Evolutionary conservation across 2,329 filamentous ascomycete genomes (phyloP), one percentile per base, ranked within the genome.

Genomic region (Ophiosphaerella narmari): DNA sequence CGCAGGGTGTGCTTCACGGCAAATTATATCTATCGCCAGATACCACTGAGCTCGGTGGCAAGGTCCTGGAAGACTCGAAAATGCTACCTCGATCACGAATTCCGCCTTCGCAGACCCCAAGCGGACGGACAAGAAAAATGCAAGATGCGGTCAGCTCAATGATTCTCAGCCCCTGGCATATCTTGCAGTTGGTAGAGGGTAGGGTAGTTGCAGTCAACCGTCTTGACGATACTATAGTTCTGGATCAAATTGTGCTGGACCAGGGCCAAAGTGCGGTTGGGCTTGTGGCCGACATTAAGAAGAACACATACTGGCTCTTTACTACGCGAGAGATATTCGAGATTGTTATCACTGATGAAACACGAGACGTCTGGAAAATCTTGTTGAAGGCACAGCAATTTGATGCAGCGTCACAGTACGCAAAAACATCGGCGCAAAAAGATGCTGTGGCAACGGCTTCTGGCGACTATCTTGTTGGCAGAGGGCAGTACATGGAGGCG

Each of bases 291-390:
- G 94, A 99, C 72, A 83, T 89, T 53, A 93, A 94, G 72, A 96
- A 97, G 78, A 95, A 93, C 66, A 99, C 94, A 0, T 97, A 93
- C 69, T 99, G 95, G 94, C 82, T 99, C 2, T 96, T 97, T 67
- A 97, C 93, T 0, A 83, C 85, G 0, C 83, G 90, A 48, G 91
- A 96, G 65, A 96, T 99, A 43, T 97, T 91, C 62, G 94, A 99
- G 75, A 88, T 99, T 50, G 89, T 94, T 11, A 88, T 93, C 11
- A 88, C 86, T 38, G 90, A 97, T 48, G 94, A 99, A 72, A 90
- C 92, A 60, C 81, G 94, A 60, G 90, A 97, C 70, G 85, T 97
- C 13, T 99, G 94, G 94, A 90, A 90, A 68, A 90, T 97, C 44
- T 89, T 97, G 85, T 81, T 97, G 50, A 84, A 89, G 64, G 83